phyloP scores from a whole-genome alignment of 1,284 basidiomycete genomes.

The Marasmius sp. region DNA sequence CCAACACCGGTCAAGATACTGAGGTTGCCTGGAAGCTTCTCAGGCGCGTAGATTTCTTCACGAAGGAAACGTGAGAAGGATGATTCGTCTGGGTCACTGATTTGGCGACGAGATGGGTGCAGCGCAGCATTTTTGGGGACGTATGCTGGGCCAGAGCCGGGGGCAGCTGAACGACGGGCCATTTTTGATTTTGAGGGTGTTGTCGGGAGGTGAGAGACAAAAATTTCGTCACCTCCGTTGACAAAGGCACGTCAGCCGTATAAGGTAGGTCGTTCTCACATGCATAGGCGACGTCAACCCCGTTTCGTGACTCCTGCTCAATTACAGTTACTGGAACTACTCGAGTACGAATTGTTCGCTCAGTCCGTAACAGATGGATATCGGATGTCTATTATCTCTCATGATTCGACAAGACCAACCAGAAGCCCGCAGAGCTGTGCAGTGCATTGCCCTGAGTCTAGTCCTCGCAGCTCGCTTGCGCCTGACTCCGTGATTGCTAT shows the following conservation, averaged over 20 bases:
- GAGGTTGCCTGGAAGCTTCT: slow-evolving; percentile 71
- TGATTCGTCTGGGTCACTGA: slow-evolving; percentile 58
- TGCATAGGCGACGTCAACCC: too few species aligned
- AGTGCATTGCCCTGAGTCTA: too few species aligned
- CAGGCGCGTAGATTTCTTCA: slow-evolving; percentile 66
- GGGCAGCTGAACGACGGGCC: slow-evolving; percentile 66
- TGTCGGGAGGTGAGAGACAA: not conserved
- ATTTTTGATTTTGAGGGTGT: slow-evolving; percentile 32
- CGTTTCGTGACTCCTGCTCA: too few species aligned
- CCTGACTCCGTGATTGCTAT: too few species aligned
- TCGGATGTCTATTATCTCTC: too few species aligned
- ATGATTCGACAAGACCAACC: too few species aligned
- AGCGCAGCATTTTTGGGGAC: slow-evolving; percentile 42
- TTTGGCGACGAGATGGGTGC: slow-evolving; percentile 27
- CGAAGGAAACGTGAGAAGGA: slow-evolving; percentile 59
- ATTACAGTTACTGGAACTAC: too few species aligned
- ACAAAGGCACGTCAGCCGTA: not conserved
- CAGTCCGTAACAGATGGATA: too few species aligned
- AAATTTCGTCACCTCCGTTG: not conserved
- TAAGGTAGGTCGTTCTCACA: too few species aligned
- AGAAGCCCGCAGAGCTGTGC: too few species aligned
- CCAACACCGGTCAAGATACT: slow-evolving; percentile 62
- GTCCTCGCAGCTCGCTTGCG: too few species aligned
- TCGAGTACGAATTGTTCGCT: too few species aligned
- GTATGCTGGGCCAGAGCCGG: slow-evolving; percentile 51